phyloP scores from a whole-genome alignment of 1,139 yeast genomes.

The Geotrichum carabidarum region DNA sequence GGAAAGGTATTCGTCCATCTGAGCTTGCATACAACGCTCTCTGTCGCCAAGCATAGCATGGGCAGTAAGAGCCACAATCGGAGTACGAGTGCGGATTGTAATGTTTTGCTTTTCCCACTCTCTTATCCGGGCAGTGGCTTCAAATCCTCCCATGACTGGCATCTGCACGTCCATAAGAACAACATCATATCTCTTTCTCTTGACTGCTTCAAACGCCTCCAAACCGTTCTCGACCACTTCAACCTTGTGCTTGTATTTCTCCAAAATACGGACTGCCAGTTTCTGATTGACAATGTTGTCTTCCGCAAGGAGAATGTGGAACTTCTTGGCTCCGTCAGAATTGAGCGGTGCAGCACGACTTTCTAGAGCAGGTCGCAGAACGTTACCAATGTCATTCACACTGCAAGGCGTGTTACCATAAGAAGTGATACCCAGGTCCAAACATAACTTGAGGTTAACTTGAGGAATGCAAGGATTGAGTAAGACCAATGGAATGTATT shows the following conservation, averaged over 20 bases:
- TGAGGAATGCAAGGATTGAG: constrained; percentile 74
- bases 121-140: constrained; percentile 77
- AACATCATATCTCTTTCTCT: constrained; percentile 64
- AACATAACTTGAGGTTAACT: constrained; percentile 72
- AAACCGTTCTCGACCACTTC: constrained; percentile 67
- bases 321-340: constrained; percentile 71
- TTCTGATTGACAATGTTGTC: constrained; percentile 85
- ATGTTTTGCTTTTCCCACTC: constrained; percentile 81
- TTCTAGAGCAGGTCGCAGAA: constrained; percentile 77
- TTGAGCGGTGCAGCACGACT: constrained; percentile 75
- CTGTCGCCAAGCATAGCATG: constrained; percentile 91
- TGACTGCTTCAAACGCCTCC: constrained; percentile 74
- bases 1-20: constrained; percentile 86
- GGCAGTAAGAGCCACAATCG: constrained; percentile 84
- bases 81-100: constrained; percentile 72
- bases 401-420: constrained; percentile 87
- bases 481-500: constrained; percentile 74
- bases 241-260: constrained; percentile 20
- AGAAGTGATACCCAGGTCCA: constrained; percentile 80
- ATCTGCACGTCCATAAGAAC: constrained; percentile 90
- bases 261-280: constrained; percentile 52
- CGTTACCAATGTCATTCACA: constrained; percentile 73
- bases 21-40: constrained; percentile 77
- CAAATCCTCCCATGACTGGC: constrained; percentile 95
- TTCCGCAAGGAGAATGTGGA: constrained; percentile 73